Conservation (phyloP, 768 basidiomycete genomes). For the Boletus vermiculosoides region DNA sequence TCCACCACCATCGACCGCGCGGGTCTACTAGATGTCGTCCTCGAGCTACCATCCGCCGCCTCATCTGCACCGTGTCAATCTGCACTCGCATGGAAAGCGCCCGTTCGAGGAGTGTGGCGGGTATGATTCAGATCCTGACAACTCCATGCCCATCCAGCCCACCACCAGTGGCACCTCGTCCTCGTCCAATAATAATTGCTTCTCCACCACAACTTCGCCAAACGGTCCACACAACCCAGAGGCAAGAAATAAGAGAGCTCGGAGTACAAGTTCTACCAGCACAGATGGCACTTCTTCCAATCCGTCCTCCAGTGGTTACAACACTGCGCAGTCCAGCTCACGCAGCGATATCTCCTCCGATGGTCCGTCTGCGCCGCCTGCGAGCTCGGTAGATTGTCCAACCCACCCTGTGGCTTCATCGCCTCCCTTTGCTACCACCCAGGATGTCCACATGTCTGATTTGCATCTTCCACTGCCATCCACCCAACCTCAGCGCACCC, state of each 20-base stretch:
- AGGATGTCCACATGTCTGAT: constrained; percentile 54
- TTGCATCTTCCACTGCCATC: constrained; percentile 26
- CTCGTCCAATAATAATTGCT: constrained; percentile 15
- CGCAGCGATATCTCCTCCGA: constrained; percentile 30
- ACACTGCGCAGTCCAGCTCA: constrained; percentile 36
- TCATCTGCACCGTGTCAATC: constrained; percentile 25
- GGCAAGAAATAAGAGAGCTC: constrained; percentile 56
- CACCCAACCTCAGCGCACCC: constrained; percentile 13
- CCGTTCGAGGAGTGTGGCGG: constrained; percentile 34
- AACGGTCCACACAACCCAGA: constrained; percentile 38
- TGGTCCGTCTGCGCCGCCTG: constrained; percentile 14
- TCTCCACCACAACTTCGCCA: constrained; percentile 4
- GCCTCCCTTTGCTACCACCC: constrained; percentile 42
- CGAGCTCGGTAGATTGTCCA: constrained; percentile 18
- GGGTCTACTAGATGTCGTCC: constrained; percentile 24
- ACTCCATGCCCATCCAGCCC: constrained; percentile 27
- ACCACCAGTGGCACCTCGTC: constrained; percentile 29
- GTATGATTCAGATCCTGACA: constrained; percentile 33
- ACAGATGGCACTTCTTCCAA: constrained; percentile 32
- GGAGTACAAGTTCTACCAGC: constrained; percentile 51
- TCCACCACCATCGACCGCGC: constrained; percentile 20
- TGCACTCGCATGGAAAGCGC: constrained; percentile 31
- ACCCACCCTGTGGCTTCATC: constrained; percentile 20
- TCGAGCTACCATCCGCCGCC: constrained; percentile 23
- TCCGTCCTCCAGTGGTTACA: constrained; percentile 37